A percentile compares a stretch with the other conserved stretches of the same genome.
Conservation (phyloP, 176 grass and related monocot genomes). For the Rhynchospora tenuis region DNA sequence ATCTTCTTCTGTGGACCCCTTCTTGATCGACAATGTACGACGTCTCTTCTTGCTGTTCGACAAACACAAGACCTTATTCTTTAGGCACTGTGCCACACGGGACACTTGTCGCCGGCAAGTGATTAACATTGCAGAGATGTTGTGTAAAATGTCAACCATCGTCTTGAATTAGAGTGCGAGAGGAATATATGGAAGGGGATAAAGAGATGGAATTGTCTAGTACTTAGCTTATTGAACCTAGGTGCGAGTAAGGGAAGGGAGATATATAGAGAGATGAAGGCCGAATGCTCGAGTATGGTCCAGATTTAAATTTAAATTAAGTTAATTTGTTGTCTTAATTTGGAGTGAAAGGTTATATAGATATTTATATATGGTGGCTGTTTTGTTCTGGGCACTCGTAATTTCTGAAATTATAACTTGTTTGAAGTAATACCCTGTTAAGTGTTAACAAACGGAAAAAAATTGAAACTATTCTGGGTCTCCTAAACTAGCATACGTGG, state of each 20-base stretch:
- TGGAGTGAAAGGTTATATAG: not conserved
- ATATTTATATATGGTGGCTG: not conserved
- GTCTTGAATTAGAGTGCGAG: slow-evolving; percentile 13
- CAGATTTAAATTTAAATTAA: not conserved
- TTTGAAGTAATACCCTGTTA: not conserved
- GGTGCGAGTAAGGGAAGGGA: not conserved
- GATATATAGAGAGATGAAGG: slow-evolving; percentile 8
- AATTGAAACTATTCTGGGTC: not conserved
- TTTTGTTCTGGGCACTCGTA: not conserved
- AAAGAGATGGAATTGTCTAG: not conserved
- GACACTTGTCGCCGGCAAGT: slow-evolving; percentile 16
- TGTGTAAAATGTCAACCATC: slow-evolving; percentile 8
- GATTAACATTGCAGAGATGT: slow-evolving; percentile 29
- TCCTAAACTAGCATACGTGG: not conserved
- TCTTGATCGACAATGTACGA: not conserved
- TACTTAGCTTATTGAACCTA: not conserved
- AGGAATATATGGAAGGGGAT: not conserved
- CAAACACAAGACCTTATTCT: not conserved
- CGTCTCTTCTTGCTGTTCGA: not conserved
- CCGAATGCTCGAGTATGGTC: too few species aligned
- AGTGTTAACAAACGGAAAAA: not conserved
- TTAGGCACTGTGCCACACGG: slow-evolving; percentile 13
- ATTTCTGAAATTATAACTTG: not conserved
- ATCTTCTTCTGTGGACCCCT: not conserved
- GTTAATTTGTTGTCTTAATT: not conserved